These are phyloP conservation scores for Rosa chinensis DNA, from an alignment of 306 rosid species.

Conservation along the genomic window DNA sequence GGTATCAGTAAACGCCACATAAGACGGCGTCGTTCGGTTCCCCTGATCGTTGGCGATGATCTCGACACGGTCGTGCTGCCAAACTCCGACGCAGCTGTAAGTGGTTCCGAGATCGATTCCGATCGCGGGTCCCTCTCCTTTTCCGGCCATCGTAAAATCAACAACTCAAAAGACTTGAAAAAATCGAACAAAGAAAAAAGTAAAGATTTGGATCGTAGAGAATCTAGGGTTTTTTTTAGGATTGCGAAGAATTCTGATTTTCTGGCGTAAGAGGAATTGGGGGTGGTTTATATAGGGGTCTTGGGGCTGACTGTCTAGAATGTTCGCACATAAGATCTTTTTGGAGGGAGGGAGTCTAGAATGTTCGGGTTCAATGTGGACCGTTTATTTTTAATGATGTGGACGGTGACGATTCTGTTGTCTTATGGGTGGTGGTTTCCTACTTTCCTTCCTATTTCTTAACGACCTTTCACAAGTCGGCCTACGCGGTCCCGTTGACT, in stretches of 20 bases:
- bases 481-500: background rate
- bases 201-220: background rate
- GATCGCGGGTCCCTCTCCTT: constrained; percentile 80
- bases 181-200: background rate
- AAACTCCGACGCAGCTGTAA: constrained; percentile 82
- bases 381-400: background rate
- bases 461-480: background rate
- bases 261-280: background rate
- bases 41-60: constrained; percentile 89
- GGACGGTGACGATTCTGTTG: background rate
- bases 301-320: background rate
- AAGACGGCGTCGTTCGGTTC: constrained; percentile 80
- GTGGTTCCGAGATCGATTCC: constrained; percentile 86
- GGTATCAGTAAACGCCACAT: constrained; percentile 68
- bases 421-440: background rate
- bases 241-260: background rate
- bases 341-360: background rate
- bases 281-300: background rate
- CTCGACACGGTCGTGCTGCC: constrained; percentile 83
- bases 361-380: background rate
- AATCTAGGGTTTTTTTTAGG: background rate
- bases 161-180: background rate
- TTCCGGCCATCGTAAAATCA: constrained; percentile 52
- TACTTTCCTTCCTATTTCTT: background rate
- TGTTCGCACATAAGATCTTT: constrained; percentile 5